Percentiles rank a stretch among this genome's conserved stretches.
These are phyloP conservation scores for Fusarium succisae DNA, from an alignment of 2,329 filamentous ascomycete species.

Conservation along the genomic window DNA sequence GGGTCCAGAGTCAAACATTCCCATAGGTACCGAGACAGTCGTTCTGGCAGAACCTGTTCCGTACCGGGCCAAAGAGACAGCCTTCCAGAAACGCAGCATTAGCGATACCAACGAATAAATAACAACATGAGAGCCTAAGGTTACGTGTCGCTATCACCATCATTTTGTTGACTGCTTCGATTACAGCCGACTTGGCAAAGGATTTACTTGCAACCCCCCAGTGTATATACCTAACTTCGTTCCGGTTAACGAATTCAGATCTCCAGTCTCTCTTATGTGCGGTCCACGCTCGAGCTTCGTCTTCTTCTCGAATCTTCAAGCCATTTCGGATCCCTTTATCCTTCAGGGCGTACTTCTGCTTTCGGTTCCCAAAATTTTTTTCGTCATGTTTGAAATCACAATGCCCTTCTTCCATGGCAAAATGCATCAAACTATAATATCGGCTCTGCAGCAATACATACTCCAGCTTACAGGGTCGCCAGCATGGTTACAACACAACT, in stretches of 20 bases:
- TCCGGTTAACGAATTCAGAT: neutral
- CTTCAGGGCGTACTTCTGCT: too few species aligned
- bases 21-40: constrained; percentile 83
- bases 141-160: neutral
- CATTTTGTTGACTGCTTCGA: neutral
- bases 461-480: neutral
- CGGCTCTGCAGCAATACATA: neutral
- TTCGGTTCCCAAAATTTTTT: too few species aligned
- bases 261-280: neutral
- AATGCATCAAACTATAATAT: neutral
- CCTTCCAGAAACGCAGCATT: neutral
- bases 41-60: constrained; percentile 76
- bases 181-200: neutral
- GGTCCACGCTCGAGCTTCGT: neutral
- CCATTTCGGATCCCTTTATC: neutral
- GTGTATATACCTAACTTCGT: neutral
- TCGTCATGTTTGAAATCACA: neutral
- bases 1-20: constrained; percentile 77
- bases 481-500: neutral
- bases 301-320: neutral
- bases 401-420: neutral
- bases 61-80: constrained; percentile 37
- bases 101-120: neutral
- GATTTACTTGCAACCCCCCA: neutral
- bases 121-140: neutral